Evolutionary conservation across 2,329 filamentous ascomycete species (phyloP), one percentile per base, ranked within the genome.

Genomic region (Juglanconis juglandina): DNA sequence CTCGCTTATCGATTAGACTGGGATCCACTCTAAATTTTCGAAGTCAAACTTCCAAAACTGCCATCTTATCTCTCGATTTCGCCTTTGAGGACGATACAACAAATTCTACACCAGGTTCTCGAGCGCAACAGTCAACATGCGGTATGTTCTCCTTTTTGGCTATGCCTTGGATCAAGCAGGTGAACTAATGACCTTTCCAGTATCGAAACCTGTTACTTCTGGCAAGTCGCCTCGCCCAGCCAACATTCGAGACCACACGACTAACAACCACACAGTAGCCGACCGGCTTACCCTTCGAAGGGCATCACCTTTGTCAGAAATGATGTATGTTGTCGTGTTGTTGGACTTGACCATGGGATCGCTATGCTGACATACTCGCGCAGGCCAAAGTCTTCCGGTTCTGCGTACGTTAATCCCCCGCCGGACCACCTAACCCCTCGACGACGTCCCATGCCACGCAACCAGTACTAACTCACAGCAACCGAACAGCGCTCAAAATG

Each of bases 161-260:
- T 6, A 3, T 4, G n/a, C 24, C 30, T n/a, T 30, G 14, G 24
- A 34, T 10, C 34, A 35, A 11, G 4, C 32, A 42, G 11, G 10
- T 46, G 32, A 48, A 56, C 51, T 58, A 11, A 50, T 34, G 1
- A 33, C 37, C 17, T 37, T 11, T 33, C 37, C 50, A 80, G 79
- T 70, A 79, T 83, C 70, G 85, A 88, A 74, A 87, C 83, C 59
- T 89, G 87, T 74, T 87, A 88, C 72, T 89, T 90, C 75, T 90
- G 88, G 55, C 75, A 88, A 58, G 60, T 62, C 46, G 14, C 6
- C 37, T 34, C 32, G 37, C 37, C n/a, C 48, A 50, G 17, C 11
- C 37, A 39, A 46, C n/a, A 24, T 9, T 13, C 10, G 37, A 24
- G 32, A 30, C 13, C 24, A 33, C 30, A 48, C 48, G 48, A 52